These are phyloP conservation scores for Malassezia furfur DNA, from an alignment of 1,284 basidiomycete genomes.

Conservation along the genomic window DNA sequence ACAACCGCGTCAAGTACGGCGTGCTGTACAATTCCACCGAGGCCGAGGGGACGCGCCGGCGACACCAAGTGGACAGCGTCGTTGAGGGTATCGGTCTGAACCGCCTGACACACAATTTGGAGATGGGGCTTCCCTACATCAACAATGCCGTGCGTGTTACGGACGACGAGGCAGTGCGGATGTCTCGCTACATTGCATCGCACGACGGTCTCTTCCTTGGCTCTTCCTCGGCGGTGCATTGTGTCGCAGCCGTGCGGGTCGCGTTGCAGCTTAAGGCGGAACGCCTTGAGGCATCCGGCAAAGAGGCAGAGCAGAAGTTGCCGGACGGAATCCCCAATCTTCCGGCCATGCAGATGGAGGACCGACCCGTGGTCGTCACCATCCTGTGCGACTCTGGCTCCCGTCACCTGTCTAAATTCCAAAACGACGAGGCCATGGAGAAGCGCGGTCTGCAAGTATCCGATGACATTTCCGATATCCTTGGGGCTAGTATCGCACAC, in stretches of 20 bases:
- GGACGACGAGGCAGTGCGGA: slow-evolving; percentile 42
- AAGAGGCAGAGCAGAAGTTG: background rate
- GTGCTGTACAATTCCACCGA: slow-evolving; percentile 90
- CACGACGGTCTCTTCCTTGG: slow-evolving; percentile 86
- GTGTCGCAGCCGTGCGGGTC: slow-evolving; percentile 66
- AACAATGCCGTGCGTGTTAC: slow-evolving; percentile 37
- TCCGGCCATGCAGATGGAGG: background rate
- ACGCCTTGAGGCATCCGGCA: slow-evolving; percentile 9
- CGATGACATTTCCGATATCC: slow-evolving; percentile 38
- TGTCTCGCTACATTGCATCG: slow-evolving; percentile 37
- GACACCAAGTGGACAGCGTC: slow-evolving; percentile 60
- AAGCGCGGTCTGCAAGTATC: slow-evolving; percentile 21
- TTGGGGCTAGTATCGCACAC: slow-evolving; percentile 5
- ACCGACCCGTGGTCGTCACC: slow-evolving; percentile 37
- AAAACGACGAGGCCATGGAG: slow-evolving; percentile 29
- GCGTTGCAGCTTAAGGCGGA: slow-evolving; percentile 31
- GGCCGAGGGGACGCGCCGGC: slow-evolving; percentile 82
- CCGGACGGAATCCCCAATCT: background rate
- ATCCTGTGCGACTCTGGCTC: slow-evolving; percentile 41
- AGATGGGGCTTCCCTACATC: slow-evolving; percentile 34
- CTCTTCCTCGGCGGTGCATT: slow-evolving; percentile 89
- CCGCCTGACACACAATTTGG: slow-evolving; percentile 38
- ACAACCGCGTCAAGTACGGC: slow-evolving; percentile 66
- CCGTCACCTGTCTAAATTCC: slow-evolving; percentile 45
- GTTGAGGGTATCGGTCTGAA: slow-evolving; percentile 60